Evolutionary conservation across 495 filamentous ascomycete genomes (phyloP), one percentile per base, ranked within the genome.

Genomic region (Talaromyces wortmannii): DNA sequence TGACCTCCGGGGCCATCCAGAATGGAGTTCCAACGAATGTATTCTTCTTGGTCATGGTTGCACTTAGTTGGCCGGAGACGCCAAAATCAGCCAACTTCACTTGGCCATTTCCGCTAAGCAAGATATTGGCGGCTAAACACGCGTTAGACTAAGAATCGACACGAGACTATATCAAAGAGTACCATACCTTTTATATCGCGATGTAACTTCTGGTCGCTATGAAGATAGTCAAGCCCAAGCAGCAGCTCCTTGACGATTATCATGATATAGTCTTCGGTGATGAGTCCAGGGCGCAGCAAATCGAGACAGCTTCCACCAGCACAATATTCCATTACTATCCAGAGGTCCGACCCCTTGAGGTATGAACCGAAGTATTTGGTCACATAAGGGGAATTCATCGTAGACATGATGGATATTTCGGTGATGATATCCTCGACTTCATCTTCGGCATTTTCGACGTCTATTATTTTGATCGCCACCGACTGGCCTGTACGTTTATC

Each of bases 1-100:
- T 98, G 31, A 98, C 94, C 68, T 98, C 94, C 7, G 94, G 94
- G 5, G 94, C 94, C 94, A 98, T 98, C 94, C 94, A 98, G 71
- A 97, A 98, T 0, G 94, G 94, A 2, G 94, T 97, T 12, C 94
- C 94, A 18, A 98, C 94, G 66, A 98, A 98, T 0, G 94, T 98
- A 64, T 97, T 98, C 70, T 96, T 96, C 73, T 97, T 96, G 23
- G 95, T 96, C 89, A 97, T 97, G n/a, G 94, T 97, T 2, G 91
- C 90, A 18, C 92, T 92, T n/a, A 98, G 78, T 64, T 98, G 94
- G 12, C 92, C 91, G 18, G 92, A 96, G 13, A 98, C 94, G 45
- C 94, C 94, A 72, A 98, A 98, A 70, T 98, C 94, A 7, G 94
- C 94, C 55, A 98, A 75, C 68, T 98, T 98, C 54, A 98, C 94